phyloP scores from a whole-genome alignment of 2,329 filamentous ascomycete genomes.

The Botrytis aclada region DNA sequence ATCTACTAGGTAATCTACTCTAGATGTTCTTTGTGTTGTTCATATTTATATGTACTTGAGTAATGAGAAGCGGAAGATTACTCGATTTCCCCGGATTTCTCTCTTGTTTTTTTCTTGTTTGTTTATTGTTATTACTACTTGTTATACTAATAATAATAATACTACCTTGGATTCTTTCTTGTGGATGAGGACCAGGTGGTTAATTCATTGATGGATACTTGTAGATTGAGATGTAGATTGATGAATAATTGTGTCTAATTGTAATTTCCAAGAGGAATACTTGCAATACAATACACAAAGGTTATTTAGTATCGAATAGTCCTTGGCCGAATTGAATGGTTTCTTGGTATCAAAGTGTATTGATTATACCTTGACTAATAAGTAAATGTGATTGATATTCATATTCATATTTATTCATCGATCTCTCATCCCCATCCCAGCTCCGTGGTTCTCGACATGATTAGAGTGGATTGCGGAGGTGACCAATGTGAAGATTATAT shows the following conservation, averaged over 20 bases:
- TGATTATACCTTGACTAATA: background rate
- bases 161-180: no score
- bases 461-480: constrained; percentile 1
- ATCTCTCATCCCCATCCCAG: background rate
- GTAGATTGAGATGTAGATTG: no score
- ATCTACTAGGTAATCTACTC: no score
- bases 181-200: no score
- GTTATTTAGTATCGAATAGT: background rate
- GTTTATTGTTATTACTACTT: no score
- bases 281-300: background rate
- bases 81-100: no score
- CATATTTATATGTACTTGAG: no score
- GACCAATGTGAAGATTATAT: background rate
- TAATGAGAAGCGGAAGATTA: no score
- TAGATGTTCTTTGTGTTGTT: no score
- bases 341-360: background rate
- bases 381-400: background rate
- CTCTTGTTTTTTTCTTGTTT: no score
- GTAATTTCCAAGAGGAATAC: background rate
- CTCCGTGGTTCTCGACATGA: background rate
- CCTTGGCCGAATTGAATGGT: fast-evolving
- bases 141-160: no score
- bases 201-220: no score
- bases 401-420: background rate
- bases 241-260: background rate